These are phyloP conservation scores for Malus hybrid DNA, from an alignment of 331 rosid genomes.

Conservation along the genomic window DNA sequence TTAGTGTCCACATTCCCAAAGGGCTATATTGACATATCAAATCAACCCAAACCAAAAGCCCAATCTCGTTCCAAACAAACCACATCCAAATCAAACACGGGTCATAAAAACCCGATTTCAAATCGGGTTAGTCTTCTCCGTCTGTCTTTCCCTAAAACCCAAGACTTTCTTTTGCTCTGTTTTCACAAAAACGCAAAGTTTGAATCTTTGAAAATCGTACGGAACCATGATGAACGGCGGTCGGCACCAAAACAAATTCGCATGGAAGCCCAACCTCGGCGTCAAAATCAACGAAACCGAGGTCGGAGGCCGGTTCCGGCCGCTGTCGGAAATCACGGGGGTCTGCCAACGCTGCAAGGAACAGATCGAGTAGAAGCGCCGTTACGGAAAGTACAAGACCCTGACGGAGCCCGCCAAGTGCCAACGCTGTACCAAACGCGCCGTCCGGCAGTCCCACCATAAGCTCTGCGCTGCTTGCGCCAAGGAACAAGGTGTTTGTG, in stretches of 20 bases:
- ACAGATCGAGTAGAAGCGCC: conserved; percentile 95
- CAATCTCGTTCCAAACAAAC: background rate
- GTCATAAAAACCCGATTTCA: background rate
- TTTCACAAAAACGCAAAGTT: background rate
- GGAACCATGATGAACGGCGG: conserved; percentile 2
- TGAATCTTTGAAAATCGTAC: background rate
- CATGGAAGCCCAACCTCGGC: conserved; percentile 93
- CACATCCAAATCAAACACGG: background rate
- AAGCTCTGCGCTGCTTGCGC: conserved; percentile 82
- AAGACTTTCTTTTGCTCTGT: background rate
- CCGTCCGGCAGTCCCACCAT: conserved; percentile 94
- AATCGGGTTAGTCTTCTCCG: background rate
- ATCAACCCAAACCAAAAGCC: background rate
- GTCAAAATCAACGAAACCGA: conserved; percentile 40
- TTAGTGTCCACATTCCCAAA: background rate
- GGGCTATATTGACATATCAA: background rate
- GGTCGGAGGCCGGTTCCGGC: conserved; percentile 53
- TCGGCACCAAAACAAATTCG: conserved; percentile 70
- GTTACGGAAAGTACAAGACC: conserved; percentile 84
- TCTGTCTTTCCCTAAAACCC: background rate
- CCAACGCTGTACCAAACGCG: conserved; percentile 73
- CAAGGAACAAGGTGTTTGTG: conserved; percentile 80
- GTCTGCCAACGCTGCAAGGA: conserved; percentile 89
- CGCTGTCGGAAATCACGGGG: conserved; percentile 70
- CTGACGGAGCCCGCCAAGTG: conserved; percentile 80